Conservation (phyloP, 225 moss, liverwort and hornwort species). For the Pleurozium schreberi region DNA sequence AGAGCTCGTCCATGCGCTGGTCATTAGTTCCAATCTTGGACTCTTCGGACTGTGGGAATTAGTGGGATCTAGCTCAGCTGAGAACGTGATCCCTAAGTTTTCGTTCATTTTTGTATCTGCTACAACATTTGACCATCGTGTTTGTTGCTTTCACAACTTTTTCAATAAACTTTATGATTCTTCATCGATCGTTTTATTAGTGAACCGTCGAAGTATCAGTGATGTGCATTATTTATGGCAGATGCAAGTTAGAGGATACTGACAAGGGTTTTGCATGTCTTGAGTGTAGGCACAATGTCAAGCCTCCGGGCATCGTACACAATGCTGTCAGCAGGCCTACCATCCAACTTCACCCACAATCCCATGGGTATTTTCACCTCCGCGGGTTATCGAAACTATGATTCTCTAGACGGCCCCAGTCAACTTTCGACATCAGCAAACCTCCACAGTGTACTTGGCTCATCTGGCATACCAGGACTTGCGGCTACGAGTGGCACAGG, state of each 20-base stretch:
- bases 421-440: conserved; percentile 58
- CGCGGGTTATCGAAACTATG: conserved; percentile 73
- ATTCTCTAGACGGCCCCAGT: conserved; percentile 56
- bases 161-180: background rate
- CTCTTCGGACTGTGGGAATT: background rate
- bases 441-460: conserved; percentile 49
- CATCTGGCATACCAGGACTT: conserved; percentile 76
- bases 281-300: conserved; percentile 50
- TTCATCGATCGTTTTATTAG: background rate
- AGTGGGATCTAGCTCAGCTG: background rate
- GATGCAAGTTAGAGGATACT: background rate
- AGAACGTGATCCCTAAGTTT: background rate
- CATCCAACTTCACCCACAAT: conserved; percentile 88
- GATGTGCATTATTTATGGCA: background rate
- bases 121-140: background rate
- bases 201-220: background rate
- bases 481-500: conserved; percentile 82
- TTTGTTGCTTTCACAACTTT: background rate
- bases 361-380: conserved; percentile 86
- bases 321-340: conserved; percentile 89
- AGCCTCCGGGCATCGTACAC: conserved; percentile 71
- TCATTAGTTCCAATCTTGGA: background rate
- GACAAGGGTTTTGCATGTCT: conserved; percentile 4
- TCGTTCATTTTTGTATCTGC: background rate
- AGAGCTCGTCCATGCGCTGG: background rate